phyloP scores from a whole-genome alignment of 2,329 filamentous ascomycete species.

The Stachybotrys chartarum region DNA sequence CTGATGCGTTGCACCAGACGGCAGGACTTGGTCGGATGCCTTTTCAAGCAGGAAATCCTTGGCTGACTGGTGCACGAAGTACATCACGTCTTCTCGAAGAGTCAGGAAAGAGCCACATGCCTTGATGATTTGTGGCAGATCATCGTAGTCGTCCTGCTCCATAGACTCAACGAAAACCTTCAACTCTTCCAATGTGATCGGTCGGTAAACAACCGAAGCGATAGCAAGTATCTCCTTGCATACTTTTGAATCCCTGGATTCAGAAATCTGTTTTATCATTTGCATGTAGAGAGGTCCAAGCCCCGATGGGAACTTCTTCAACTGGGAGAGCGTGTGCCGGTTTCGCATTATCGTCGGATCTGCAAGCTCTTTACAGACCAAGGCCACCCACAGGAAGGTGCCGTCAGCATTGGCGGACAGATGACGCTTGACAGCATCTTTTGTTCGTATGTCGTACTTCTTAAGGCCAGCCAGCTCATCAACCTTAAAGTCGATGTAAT shows the following conservation, averaged over 20 bases:
- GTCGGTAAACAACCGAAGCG: slow-evolving; percentile 22
- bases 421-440: slow-evolving; percentile 4
- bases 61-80: slow-evolving; percentile 34
- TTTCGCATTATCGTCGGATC: neutral
- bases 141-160: slow-evolving; percentile 5
- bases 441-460: slow-evolving; percentile 5
- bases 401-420: slow-evolving; percentile 23
- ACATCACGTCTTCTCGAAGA: slow-evolving; percentile 19
- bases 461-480: slow-evolving; percentile 13
- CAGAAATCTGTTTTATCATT: slow-evolving; percentile 27
- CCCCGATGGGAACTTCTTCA: slow-evolving; percentile 22
- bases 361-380: slow-evolving; percentile 12
- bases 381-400: slow-evolving; percentile 22
- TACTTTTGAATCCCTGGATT: slow-evolving; percentile 16
- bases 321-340: slow-evolving; percentile 6
- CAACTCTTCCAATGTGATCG: slow-evolving; percentile 28
- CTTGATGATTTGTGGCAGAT: slow-evolving; percentile 18
- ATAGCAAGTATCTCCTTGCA: slow-evolving; percentile 26
- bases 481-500: slow-evolving; percentile 29
- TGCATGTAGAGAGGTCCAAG: slow-evolving; percentile 27
- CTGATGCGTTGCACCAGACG: slow-evolving; percentile 11
- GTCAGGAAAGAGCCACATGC: slow-evolving; percentile 30
- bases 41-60: slow-evolving; percentile 21
- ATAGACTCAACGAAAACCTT: slow-evolving; percentile 10
- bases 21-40: slow-evolving; percentile 16